These are phyloP conservation scores for Melocanna baccifera DNA, from an alignment of 176 grass and related monocot genomes.

Conservation along the genomic window DNA sequence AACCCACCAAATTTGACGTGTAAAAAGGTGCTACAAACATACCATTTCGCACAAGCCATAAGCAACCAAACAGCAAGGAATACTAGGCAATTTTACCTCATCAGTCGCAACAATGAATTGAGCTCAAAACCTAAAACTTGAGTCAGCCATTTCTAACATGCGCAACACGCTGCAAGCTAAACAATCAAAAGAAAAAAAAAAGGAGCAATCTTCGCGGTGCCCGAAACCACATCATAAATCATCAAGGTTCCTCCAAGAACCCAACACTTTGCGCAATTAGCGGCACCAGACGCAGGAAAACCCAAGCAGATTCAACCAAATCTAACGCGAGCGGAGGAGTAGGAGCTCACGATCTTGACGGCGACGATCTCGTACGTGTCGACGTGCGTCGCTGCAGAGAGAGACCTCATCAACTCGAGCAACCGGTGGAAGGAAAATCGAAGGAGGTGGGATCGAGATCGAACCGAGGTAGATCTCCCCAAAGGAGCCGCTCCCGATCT, in stretches of 20 bases:
- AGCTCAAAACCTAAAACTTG: background rate
- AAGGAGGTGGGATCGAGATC: background rate
- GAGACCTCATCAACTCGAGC: constrained; percentile 9
- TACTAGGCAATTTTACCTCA: background rate
- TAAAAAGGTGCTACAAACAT: background rate
- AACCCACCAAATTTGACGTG: background rate
- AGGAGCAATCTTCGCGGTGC: background rate
- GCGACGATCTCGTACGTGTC: constrained; percentile 87
- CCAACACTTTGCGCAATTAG: background rate
- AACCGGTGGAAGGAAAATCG: background rate
- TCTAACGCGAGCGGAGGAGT: background rate
- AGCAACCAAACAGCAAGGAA: background rate
- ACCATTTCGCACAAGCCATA: background rate
- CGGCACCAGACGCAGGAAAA: background rate
- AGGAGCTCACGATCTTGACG: constrained; percentile 72
- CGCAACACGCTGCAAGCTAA: background rate
- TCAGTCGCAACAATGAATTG: background rate
- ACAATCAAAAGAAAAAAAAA: background rate
- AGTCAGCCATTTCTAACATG: background rate
- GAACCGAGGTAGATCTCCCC: constrained; percentile 75
- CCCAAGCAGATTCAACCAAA: constrained; percentile 7
- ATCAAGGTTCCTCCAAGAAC: background rate
- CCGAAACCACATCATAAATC: background rate
- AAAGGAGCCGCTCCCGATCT: constrained; percentile 80
- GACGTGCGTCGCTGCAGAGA: constrained; percentile 62